Evolutionary conservation across 306 rosid genomes (phyloP), one percentile per base, ranked within the genome.

Genomic region (Malus orientalis): DNA sequence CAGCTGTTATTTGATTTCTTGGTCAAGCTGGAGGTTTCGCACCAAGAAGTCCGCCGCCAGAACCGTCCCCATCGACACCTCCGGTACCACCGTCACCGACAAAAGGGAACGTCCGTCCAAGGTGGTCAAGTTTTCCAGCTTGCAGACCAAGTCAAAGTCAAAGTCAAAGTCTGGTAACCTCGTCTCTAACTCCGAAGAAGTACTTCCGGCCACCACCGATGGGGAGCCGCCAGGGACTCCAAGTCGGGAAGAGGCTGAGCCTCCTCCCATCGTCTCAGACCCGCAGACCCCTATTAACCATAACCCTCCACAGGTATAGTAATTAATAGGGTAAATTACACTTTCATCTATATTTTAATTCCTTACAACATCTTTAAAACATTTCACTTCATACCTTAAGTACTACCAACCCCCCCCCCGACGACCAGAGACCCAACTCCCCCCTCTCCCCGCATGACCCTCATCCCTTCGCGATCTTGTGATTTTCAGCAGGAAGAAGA

Each of bases 51-150:
- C 90, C 6, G 18, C 80, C 59, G 23, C 69, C 74, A 86, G 85
- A 85, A 87, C 91, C 83, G 90, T 83, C 73, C 92, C 94, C 80
- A 55, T 91, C 54, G 86, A 83, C 73, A 1, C 82, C 67, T 2
- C 85, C 51, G 25, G 69, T 18, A 80, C 55, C 55, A 49, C 85
- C 42, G 53, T 78, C 7, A 23, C 81, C 6, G 76, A 74, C 62
- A 74, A 76, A 73, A 49, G 33, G 51, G 15, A 42, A 23, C 73
- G 30, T 36, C 13, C 1, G 25, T 18, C 30, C 61, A 58, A 40
- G 66, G 72, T 6, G 9, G 27, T 49, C 10, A 67, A 61, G 20
- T 61, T 16, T 8, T 32, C 58, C 25, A 51, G 7, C 49, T 27
- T 61, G 78, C 86, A 51, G 67, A 19, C 79, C 12, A 78, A 74